Evolutionary conservation across 768 basidiomycete genomes (phyloP), one percentile per base, ranked within the genome.

Genomic region (Lentinula sp.): DNA sequence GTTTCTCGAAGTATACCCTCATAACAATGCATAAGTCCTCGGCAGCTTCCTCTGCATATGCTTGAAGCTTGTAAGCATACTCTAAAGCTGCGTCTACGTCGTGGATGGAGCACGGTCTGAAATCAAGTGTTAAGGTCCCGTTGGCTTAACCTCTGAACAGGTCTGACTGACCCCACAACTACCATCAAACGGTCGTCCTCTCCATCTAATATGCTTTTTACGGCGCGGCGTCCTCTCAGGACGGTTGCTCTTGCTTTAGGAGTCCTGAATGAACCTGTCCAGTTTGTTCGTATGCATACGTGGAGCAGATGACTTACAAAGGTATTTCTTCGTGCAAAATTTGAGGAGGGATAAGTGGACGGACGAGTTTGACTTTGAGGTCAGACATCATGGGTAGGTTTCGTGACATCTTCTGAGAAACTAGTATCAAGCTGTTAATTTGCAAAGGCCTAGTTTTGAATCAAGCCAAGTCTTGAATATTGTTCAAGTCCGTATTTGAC

Each of bases 1-100:
- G 97, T 86, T 98, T 96, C 85, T 97, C 72, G 64, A 92, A 98
- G 82, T 98, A 98, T 60, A 92, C 88, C 45, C 96, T 84, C 96
- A 99, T 99, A 72, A 98, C 76, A 69, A 99, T 89, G 67, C 91
- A 79, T 53, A 99, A 79, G 67, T 95, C 91, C 58, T 78, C 79
- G 81, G 77, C 48, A 88, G 80, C 75, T 86, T 89, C 46, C 7
- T 48, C 46, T 9, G 46, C 46, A 48, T 48, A 48, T 6, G 75
- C 77, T 69, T 82, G 89, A 69, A 91, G 82, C 45, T 85, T 79
- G 16, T 76, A 75, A 15, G 91, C 92, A 68, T 94, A 94, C 65
- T 88, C 86, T 51, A 92, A 73, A 1, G 95, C 95, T 71, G 94
- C 90, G 55, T 87, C 85, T 3, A 92, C 75, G 10, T 87, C 90